phyloP scores from a whole-genome alignment of 169 alveolate genomes.

The Plasmodium gaboni region DNA sequence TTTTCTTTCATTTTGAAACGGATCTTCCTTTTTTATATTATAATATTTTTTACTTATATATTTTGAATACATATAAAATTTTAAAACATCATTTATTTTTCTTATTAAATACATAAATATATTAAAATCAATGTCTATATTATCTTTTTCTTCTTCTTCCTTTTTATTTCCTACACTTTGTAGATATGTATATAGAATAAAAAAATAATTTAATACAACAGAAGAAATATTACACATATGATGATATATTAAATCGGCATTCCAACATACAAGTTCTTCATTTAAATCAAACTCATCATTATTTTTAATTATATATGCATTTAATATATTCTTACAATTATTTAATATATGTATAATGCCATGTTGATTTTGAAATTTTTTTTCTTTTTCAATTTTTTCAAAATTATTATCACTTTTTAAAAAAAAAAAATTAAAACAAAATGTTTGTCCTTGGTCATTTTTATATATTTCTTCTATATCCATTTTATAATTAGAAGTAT shows the following conservation, averaged over 20 bases:
- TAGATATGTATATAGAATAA: constrained; percentile 27
- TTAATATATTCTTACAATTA: constrained; percentile 19
- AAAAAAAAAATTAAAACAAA: not conserved
- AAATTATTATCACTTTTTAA: not conserved
- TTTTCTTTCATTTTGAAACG: not conserved
- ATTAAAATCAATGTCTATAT: not conserved
- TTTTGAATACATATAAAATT: constrained; percentile 7
- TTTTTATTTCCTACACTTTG: too few species aligned
- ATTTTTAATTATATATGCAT: constrained; percentile 1
- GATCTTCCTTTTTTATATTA: not conserved
- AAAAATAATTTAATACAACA: constrained; percentile 35
- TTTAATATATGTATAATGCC: not conserved
- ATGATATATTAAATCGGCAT: constrained; percentile 10
- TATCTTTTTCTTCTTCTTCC: too few species aligned
- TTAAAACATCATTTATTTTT: constrained; percentile 26
- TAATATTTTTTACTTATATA: constrained; percentile 17
- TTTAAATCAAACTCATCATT: too few species aligned
- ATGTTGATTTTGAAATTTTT: not conserved
- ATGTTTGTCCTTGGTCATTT: not conserved
- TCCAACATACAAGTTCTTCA: not conserved
- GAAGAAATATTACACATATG: constrained; percentile 19
- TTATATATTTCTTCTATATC: not conserved
- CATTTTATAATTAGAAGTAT: not conserved
- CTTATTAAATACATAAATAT: constrained; percentile 5
- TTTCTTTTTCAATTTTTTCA: not conserved